Conservation (phyloP, 1,284 basidiomycete species). For the Pseudozyma hubeiensis region DNA sequence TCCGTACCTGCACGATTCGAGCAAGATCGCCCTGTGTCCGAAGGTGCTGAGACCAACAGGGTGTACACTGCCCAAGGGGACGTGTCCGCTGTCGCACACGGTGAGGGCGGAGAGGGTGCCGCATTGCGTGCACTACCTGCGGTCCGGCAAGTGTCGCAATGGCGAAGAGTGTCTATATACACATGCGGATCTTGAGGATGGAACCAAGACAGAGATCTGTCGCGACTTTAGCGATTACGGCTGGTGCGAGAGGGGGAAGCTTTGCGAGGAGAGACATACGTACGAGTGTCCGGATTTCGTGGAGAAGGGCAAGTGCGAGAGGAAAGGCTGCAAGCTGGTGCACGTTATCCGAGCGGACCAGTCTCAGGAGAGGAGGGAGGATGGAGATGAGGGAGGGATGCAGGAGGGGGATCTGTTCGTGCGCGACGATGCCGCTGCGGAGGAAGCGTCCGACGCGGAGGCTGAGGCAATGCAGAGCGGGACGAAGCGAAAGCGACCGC, state of each 20-base stretch:
- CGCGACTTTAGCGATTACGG: constrained; percentile 57
- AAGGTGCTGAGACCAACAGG: constrained; percentile 56
- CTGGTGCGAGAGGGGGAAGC: constrained; percentile 61
- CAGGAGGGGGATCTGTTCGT: constrained; percentile 50
- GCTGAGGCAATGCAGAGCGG: background rate
- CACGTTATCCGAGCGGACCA: constrained; percentile 52
- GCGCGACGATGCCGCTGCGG: constrained; percentile 55
- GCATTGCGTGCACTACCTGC: constrained; percentile 64
- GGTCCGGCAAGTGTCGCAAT: constrained; percentile 55
- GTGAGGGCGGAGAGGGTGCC: constrained; percentile 55
- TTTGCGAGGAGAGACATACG: constrained; percentile 59
- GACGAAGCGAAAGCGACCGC: constrained; percentile 30
- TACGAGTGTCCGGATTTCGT: constrained; percentile 66
- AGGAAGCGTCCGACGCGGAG: constrained; percentile 11
- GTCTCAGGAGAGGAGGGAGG: background rate
- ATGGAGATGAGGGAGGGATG: constrained; percentile 14
- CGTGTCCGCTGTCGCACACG: constrained; percentile 62
- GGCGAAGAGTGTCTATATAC: constrained; percentile 60
- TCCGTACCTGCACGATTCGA: constrained; percentile 61
- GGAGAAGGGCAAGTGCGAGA: constrained; percentile 54
- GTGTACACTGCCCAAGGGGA: constrained; percentile 54
- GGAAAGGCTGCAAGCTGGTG: constrained; percentile 54
- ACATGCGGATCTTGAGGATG: constrained; percentile 41
- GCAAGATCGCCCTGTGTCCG: constrained; percentile 63
- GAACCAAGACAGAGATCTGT: constrained; percentile 46